Base-by-base conservation (phyloP, 805 yeast species). In the Barnettozyma siamensis region DNA sequence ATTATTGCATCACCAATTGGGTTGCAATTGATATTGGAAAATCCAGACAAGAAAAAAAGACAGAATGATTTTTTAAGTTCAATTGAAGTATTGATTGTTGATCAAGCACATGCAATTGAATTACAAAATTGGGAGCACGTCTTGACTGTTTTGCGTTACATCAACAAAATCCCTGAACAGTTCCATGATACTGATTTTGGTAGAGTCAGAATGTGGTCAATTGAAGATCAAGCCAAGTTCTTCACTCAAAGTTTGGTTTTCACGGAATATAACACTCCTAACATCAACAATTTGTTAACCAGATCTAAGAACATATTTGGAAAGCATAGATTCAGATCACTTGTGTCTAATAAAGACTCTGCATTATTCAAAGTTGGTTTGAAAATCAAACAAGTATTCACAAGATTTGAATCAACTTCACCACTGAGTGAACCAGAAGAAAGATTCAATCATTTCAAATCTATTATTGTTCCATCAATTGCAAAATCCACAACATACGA, bases 51-150 rank as follows among this genome's bases (percentile, higher is more conserved):
- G 41, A 62, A 66, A 56, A 76, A 79, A 55, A 69, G 81, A 43
- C 88, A 83, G 50, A 75, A 73, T 42, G 96, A 89, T 60, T 93
- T 88, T 55, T 64, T 93, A 44, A 81, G 94, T 27, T 88, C 97
- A 2, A 86, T 93, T 49, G 99, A 93, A 60, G 61, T 93, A 4
- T 62, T 83, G 37, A 65, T 89, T 16, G 63, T 88, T 31, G 99
- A 93, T 62, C 86, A 85, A 53, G 78, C 93, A 11, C 88, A 88
- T 55, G 85, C 88, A 24, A 70, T 89, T 48, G 84, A 86, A 56
- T 84, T 83, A 84, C 99, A 93, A 63, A 88, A 89, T 56, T 84
- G 97, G 89, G 83, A 83, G 29, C 95, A 91, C 63, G 72, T 93
- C 8, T 62, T 61, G 24, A 79, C 80, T 13, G 63, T 83, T n/a